Evolutionary conservation across 164 flowering plant genomes (phyloP).

Genomic region (Liriodendron chinense): DNA sequence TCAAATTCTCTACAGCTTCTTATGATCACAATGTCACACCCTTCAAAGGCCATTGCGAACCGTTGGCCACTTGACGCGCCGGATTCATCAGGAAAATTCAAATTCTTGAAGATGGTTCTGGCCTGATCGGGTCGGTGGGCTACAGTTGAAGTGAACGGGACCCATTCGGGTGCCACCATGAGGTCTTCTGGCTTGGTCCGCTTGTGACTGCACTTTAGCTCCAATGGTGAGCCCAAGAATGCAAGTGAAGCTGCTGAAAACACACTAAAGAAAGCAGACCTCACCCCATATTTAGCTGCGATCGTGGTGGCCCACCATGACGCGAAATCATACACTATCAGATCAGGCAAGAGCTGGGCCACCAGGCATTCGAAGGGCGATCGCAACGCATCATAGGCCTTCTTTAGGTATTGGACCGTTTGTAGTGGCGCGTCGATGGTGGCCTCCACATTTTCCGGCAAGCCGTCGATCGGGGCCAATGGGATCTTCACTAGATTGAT

Average conservation of each 20-base stretch:
- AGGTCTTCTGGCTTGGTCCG: conserved; percentile 12
- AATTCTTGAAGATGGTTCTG: neutral
- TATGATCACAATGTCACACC: conserved; percentile 19
- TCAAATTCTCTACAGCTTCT: conserved; percentile 37
- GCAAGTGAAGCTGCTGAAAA: conserved; percentile 15
- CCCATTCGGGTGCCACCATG: conserved; percentile 25
- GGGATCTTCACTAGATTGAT: neutral
- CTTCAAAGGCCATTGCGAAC: neutral
- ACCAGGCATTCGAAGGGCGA: neutral
- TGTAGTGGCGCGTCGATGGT: conserved; percentile 21
- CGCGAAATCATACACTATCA: conserved; percentile 31
- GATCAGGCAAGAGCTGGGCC: conserved; percentile 17
- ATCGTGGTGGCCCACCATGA: conserved; percentile 23
- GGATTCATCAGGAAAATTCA: conserved; percentile 12
- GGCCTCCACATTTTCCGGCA: conserved; percentile 26
- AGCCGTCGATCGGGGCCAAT: conserved; percentile 6
- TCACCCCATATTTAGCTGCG: conserved; percentile 14
- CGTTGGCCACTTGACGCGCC: conserved; percentile 18
- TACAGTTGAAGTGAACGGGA: conserved; percentile 25
- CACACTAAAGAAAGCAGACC: conserved; percentile 16
- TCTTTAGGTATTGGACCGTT: conserved; percentile 21
- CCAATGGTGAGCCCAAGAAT: conserved; percentile 15
- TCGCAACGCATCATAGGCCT: conserved; percentile 19
- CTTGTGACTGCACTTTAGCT: neutral
- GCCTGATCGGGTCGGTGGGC: conserved; percentile 24